Conservation (phyloP, 1,139 yeast species). For the Meyerozyma elateridarum region DNA sequence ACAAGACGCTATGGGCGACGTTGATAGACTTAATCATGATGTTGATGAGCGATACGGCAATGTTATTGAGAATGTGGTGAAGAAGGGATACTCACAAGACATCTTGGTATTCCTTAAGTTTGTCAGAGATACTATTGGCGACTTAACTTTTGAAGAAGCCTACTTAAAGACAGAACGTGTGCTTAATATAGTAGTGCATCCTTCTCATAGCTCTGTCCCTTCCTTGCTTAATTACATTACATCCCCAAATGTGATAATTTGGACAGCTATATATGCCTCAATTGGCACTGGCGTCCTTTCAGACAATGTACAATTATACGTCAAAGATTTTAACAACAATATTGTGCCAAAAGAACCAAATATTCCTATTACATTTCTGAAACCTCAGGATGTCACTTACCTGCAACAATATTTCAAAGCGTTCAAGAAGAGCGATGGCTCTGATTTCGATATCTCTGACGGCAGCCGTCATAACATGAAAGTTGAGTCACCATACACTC, state of each 20-base stretch:
- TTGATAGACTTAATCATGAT: conserved; percentile 46
- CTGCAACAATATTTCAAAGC: conserved; percentile 36
- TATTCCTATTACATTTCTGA: conserved; percentile 31
- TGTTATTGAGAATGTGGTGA: conserved; percentile 60
- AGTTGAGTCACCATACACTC: conserved; percentile 67
- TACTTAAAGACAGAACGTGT: conserved; percentile 79
- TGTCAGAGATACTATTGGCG: conserved; percentile 74
- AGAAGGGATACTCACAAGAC: conserved; percentile 82
- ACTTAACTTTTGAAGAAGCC: conserved; percentile 90
- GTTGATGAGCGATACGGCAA: conserved; percentile 64
- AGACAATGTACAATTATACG: conserved; percentile 58
- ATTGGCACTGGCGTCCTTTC: conserved; percentile 66
- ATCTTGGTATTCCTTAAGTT: conserved; percentile 72
- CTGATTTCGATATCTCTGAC: conserved; percentile 9
- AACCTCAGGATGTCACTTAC: conserved; percentile 46
- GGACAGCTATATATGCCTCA: conserved; percentile 79
- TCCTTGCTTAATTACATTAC: conserved; percentile 83
- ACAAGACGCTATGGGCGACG: conserved; percentile 48
- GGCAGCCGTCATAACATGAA: conserved; percentile 14
- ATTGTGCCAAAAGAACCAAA: conserved; percentile 41
- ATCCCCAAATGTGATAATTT: conserved; percentile 87
- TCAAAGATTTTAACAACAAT: conserved; percentile 62
- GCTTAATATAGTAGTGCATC: conserved; percentile 83
- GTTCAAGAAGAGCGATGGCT: conserved; percentile 13
- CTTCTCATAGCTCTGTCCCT: conserved; percentile 69